Conservation (phyloP, 805 yeast genomes). For the Candida orba region DNA sequence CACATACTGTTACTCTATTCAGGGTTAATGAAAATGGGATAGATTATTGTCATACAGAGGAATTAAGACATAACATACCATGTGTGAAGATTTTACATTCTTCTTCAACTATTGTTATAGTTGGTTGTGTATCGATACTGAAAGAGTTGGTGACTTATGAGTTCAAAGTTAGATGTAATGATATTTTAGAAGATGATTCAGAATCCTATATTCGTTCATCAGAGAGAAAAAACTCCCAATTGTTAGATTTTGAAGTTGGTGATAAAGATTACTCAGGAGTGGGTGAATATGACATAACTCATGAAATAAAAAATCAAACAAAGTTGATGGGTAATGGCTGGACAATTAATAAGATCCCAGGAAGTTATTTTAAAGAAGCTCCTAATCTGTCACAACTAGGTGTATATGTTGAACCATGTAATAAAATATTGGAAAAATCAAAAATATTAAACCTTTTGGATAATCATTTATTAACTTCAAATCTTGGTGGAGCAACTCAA, state of each 20-base stretch:
- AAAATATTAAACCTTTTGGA: slow-evolving; percentile 30
- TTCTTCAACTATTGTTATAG: slow-evolving; percentile 22
- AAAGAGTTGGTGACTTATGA: slow-evolving; percentile 26
- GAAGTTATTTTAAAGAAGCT: background rate
- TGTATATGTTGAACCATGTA: no score
- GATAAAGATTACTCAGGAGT: no score
- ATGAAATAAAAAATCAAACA: no score
- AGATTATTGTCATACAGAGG: slow-evolving; percentile 30
- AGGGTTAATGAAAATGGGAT: slow-evolving; percentile 20
- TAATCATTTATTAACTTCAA: slow-evolving; percentile 35
- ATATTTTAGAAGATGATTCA: background rate
- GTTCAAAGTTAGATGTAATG: slow-evolving; percentile 2
- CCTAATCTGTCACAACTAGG: slow-evolving; percentile 5
- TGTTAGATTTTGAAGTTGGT: no score
- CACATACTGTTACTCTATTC: slow-evolving; percentile 37
- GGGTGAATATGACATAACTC: no score
- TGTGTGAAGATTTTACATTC: slow-evolving; percentile 35
- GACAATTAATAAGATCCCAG: no score
- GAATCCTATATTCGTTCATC: background rate
- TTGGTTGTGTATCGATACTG: slow-evolving; percentile 38
- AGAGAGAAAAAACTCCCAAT: background rate
- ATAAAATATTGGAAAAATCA: slow-evolving; percentile 35
- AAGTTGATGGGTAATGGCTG: no score
- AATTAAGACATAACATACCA: slow-evolving; percentile 49
- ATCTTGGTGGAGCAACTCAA: slow-evolving; percentile 31